A percentile compares a stretch with the other conserved stretches of the same genome.
Conservation (phyloP, 768 basidiomycete species). For the Leucocoprinus birnbaumii region DNA sequence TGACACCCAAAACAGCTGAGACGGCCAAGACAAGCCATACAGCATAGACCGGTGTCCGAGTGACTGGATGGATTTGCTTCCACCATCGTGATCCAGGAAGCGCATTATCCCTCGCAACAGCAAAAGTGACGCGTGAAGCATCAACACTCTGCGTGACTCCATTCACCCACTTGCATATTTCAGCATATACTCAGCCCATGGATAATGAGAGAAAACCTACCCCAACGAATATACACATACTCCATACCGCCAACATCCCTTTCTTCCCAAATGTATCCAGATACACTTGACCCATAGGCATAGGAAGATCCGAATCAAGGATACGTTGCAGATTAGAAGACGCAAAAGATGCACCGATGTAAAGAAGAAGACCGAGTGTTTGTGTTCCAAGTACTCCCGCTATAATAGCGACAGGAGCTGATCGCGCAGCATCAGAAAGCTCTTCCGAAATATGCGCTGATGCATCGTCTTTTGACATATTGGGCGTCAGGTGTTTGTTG, state of each 20-base stretch:
- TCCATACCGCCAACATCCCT: slow-evolving; percentile 63
- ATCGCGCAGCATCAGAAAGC: slow-evolving; percentile 48
- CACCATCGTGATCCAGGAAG: slow-evolving; percentile 34
- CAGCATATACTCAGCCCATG: neutral
- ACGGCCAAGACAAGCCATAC: slow-evolving; percentile 35
- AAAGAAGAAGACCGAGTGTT: slow-evolving; percentile 49
- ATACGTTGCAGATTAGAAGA: slow-evolving; percentile 45
- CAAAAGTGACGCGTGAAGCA: slow-evolving; percentile 62
- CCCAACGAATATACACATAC: slow-evolving; percentile 46
- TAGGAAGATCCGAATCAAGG: slow-evolving; percentile 39
- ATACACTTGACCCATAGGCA: slow-evolving; percentile 63
- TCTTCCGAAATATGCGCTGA: slow-evolving; percentile 68
- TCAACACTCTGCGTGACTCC: slow-evolving; percentile 66
- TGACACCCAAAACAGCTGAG: slow-evolving; percentile 26
- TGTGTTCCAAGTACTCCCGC: slow-evolving; percentile 50
- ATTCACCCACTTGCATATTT: slow-evolving; percentile 45
- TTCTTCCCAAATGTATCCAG: slow-evolving; percentile 51
- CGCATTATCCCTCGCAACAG: slow-evolving; percentile 47
- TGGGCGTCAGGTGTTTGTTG: neutral
- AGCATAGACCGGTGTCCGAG: slow-evolving; percentile 34
- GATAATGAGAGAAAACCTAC: neutral
- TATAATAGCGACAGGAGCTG: slow-evolving; percentile 59
- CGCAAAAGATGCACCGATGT: slow-evolving; percentile 56
- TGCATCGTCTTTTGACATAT: slow-evolving; percentile 54
- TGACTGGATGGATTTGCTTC: slow-evolving; percentile 28